A percentile compares a stretch with the other conserved stretches of the same genome.
Evolutionary conservation across 1,284 basidiomycete genomes (phyloP).

Genomic region (Somion occarium): DNA sequence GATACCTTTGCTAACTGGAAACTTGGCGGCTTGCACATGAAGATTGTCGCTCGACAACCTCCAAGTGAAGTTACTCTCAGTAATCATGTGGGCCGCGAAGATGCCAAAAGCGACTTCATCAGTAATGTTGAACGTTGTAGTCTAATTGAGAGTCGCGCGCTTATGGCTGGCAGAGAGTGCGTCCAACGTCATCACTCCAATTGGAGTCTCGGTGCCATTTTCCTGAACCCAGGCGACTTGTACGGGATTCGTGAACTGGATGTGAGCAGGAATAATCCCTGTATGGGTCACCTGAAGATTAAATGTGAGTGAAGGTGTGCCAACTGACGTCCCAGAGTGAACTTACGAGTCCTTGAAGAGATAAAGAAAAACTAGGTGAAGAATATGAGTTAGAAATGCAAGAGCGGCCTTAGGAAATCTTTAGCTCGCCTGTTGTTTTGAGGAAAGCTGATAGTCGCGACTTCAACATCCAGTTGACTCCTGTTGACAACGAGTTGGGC

Average conservation of each 20-base stretch:
- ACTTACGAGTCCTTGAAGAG: conserved; percentile 52
- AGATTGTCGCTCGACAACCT: conserved; percentile 53
- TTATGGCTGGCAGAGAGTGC: conserved; percentile 43
- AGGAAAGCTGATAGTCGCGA: conserved; percentile 4
- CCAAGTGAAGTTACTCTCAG: conserved; percentile 70
- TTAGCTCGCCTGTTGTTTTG: conserved; percentile 25
- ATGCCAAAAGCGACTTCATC: conserved; percentile 51
- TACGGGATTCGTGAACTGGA: conserved; percentile 50
- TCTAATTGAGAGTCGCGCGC: conserved; percentile 56
- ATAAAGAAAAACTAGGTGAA: conserved; percentile 36
- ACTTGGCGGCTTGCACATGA: conserved; percentile 63
- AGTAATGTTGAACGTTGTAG: conserved; percentile 47
- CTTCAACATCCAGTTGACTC: conserved; percentile 45
- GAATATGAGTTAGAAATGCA: too few species aligned
- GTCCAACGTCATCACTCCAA: conserved; percentile 47
- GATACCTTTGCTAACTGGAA: conserved; percentile 58
- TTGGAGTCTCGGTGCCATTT: conserved; percentile 33
- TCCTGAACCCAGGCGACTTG: conserved; percentile 16
- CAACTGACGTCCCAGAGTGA: conserved; percentile 6
- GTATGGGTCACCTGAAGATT: conserved; percentile 47
- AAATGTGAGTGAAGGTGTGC: neutral
- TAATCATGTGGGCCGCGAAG: conserved; percentile 62
- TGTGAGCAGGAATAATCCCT: conserved; percentile 53
- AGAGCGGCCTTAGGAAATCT: too few species aligned
- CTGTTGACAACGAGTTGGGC: conserved; percentile 57